These are phyloP conservation scores for Cystoisospora suis DNA, from an alignment of 169 alveolate genomes.

Conservation along the genomic window DNA sequence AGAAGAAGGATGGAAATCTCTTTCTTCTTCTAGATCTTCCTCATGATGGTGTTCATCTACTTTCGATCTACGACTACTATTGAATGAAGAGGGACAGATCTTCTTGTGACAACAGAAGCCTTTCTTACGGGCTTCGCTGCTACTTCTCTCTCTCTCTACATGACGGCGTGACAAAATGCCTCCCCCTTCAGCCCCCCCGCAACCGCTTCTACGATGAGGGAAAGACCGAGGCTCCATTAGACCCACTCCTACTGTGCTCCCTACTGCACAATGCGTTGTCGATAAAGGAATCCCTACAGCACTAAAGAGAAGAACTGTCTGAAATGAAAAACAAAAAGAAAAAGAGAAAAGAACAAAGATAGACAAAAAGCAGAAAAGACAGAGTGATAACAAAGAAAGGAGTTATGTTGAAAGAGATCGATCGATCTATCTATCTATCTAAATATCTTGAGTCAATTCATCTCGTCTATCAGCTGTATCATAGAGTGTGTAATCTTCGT, in stretches of 20 bases:
- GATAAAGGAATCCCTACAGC: slow-evolving; percentile 85
- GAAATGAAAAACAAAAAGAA: slow-evolving; percentile 44
- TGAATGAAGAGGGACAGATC: neutral
- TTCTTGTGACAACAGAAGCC: neutral
- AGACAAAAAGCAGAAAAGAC: neutral
- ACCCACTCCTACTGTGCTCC: slow-evolving; percentile 86
- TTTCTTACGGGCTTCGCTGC: neutral
- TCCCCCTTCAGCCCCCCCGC: neutral
- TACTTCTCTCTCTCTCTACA: neutral
- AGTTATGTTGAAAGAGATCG: too few relatives aligned
- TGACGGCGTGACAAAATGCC: neutral
- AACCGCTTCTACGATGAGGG: neutral
- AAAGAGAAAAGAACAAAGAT: neutral
- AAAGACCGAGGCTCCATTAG: slow-evolving; percentile 71
- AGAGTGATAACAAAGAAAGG: neutral
- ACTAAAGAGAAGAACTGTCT: slow-evolving; percentile 78
- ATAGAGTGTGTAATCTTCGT: too few relatives aligned
- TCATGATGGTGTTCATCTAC: too few relatives aligned
- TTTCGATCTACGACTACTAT: neutral
- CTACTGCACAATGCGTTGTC: slow-evolving; percentile 87
- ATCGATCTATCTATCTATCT: neutral
- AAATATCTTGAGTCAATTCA: too few relatives aligned
- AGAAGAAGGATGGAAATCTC: too few relatives aligned
- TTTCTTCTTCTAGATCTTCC: too few relatives aligned
- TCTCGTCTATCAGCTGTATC: too few relatives aligned